phyloP scores from a whole-genome alignment of 164 flowering plant genomes.

The Platanus orientalis region DNA sequence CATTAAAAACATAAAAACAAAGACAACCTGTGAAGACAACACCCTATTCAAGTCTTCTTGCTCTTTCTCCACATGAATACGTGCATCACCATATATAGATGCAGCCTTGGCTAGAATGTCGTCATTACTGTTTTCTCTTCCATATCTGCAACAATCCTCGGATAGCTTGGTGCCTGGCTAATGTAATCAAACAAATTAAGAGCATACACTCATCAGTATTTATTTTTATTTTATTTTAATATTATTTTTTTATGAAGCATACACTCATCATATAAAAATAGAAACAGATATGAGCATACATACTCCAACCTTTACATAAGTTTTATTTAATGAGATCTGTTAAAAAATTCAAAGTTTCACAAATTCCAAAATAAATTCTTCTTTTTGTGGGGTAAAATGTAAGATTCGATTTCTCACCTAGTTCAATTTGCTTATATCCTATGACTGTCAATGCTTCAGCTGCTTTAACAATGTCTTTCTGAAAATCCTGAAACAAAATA shows the following conservation, averaged over 20 bases:
- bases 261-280: not conserved
- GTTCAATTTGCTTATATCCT: constrained; percentile 76
- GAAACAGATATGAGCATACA: not conserved
- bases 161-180: constrained; percentile 79
- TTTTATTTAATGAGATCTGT: no score
- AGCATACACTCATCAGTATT: not conserved
- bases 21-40: constrained; percentile 63
- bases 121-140: constrained; percentile 61
- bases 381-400: no score
- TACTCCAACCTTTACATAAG: no score
- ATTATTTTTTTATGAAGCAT: no score
- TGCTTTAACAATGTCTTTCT: constrained; percentile 75
- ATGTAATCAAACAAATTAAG: constrained; percentile 4
- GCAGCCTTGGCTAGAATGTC: constrained; percentile 80
- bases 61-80: constrained; percentile 80
- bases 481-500: constrained; percentile 67
- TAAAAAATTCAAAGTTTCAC: no score
- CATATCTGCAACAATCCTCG: constrained; percentile 87
- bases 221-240: not conserved
- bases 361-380: no score
- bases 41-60: constrained; percentile 74
- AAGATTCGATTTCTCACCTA: constrained; percentile 36
- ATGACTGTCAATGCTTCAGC: constrained; percentile 71
- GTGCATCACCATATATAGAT: constrained; percentile 80
- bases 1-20: not conserved